phyloP scores from a whole-genome alignment of 306 rosid genomes.

The Cucurbita moschata region DNA sequence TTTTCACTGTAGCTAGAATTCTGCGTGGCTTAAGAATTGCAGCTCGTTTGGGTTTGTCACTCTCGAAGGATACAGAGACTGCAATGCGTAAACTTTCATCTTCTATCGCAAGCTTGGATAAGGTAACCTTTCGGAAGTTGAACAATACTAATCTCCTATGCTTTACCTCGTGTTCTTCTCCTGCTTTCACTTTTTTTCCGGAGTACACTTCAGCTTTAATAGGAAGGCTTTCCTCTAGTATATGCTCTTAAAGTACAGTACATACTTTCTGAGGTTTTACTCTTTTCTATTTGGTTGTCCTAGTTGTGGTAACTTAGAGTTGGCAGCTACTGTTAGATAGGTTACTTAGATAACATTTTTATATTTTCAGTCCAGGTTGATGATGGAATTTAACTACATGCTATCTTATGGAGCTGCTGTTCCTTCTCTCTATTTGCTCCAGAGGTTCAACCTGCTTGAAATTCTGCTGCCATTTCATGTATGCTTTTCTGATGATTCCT shows the following conservation, averaged over 20 bases:
- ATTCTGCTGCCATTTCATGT: slow-evolving; percentile 70
- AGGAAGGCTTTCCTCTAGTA: background rate
- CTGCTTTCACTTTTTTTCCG: background rate
- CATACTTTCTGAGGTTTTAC: background rate
- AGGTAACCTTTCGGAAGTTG: slow-evolving; percentile 17
- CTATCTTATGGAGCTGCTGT: slow-evolving; percentile 85
- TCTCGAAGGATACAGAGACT: slow-evolving; percentile 40
- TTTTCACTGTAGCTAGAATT: slow-evolving; percentile 56
- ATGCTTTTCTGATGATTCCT: slow-evolving; percentile 12
- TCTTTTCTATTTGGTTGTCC: background rate
- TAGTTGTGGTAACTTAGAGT: slow-evolving; percentile 5
- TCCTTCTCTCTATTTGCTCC: slow-evolving; percentile 54
- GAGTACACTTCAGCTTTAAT: background rate
- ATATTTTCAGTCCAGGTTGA: slow-evolving; percentile 43
- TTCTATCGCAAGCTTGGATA: slow-evolving; percentile 16
- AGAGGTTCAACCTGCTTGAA: slow-evolving; percentile 59
- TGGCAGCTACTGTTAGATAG: background rate
- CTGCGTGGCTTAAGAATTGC: slow-evolving; percentile 89
- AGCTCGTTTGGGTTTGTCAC: slow-evolving; percentile 76
- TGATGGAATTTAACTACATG: slow-evolving; percentile 89
- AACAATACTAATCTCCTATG: slow-evolving; percentile 1
- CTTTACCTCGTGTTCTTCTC: background rate
- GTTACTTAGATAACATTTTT: slow-evolving; percentile 6
- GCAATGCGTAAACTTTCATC: slow-evolving; percentile 28
- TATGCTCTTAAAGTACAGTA: background rate